Evolutionary conservation across 2,329 filamentous ascomycete species (phyloP).

Genomic region (Nemania sp.): DNA sequence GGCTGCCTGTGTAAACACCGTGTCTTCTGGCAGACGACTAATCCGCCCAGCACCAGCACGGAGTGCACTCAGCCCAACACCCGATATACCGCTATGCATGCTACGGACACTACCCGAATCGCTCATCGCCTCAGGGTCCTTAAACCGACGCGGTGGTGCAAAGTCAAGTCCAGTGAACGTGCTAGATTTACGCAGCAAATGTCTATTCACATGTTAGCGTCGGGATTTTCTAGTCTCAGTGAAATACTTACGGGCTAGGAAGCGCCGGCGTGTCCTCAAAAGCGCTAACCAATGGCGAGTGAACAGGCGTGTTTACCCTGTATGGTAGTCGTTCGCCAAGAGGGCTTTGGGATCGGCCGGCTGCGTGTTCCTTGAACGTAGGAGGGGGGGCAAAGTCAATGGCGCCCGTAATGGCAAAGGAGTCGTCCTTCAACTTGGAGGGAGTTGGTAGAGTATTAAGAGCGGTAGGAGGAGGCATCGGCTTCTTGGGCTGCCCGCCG

Average conservation of each 20-base stretch:
- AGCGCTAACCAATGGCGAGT: conserved; percentile 82
- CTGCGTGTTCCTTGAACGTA: conserved; percentile 72
- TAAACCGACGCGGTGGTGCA: conserved; percentile 80
- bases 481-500: conserved; percentile 56
- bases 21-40: conserved; percentile 83
- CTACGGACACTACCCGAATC: conserved; percentile 77
- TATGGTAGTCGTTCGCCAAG: conserved; percentile 77
- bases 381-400: conserved; percentile 89
- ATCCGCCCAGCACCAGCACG: conserved; percentile 87
- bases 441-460: conserved; percentile 86
- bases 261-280: conserved; percentile 89
- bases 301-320: conserved; percentile 76
- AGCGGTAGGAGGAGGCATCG: conserved; percentile 76
- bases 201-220: conserved; percentile 60
- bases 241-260: conserved; percentile 85
- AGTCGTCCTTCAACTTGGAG: conserved; percentile 84
- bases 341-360: conserved; percentile 75
- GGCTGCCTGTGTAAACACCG: conserved; percentile 81
- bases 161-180: conserved; percentile 86
- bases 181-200: conserved; percentile 79
- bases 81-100: conserved; percentile 82
- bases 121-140: conserved; percentile 70
- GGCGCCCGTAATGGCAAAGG: conserved; percentile 74
- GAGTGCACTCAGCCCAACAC: conserved; percentile 75
- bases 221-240: not conserved